Conservation (phyloP, 2,329 filamentous ascomycete genomes). For the Leptographium galeiforme region DNA sequence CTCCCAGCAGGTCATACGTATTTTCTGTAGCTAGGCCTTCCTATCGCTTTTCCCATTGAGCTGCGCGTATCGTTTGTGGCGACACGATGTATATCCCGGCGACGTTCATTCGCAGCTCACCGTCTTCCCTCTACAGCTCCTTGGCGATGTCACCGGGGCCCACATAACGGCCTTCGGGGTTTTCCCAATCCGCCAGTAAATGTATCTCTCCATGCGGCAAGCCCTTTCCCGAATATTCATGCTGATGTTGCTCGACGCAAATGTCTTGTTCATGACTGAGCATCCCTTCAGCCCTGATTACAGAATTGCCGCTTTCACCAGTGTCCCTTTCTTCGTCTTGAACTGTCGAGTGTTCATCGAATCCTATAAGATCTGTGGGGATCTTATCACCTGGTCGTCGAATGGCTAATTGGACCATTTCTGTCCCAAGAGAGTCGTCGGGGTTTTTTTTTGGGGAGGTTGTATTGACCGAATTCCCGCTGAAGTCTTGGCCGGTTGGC, state of each 20-base stretch:
- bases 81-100: too few species aligned
- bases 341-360: background rate
- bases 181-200: conserved; percentile 12
- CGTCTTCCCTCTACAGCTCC: too few species aligned
- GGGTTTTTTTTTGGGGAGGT: background rate
- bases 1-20: background rate
- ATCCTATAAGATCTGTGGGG: background rate
- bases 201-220: background rate
- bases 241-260: background rate
- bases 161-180: conserved; percentile 11
- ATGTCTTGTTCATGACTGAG: background rate
- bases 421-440: background rate
- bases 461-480: background rate
- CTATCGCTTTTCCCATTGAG: too few species aligned
- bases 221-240: background rate
- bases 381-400: background rate
- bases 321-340: background rate
- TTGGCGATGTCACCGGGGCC: background rate
- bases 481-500: background rate
- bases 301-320: background rate
- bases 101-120: too few species aligned
- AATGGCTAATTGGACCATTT: conserved; percentile 10
- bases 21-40: too few species aligned
- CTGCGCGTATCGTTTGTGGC: too few species aligned
- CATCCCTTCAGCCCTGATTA: background rate